Base-by-base conservation (phyloP, 164 flowering plant genomes). In the Berberis thunbergii region DNA sequence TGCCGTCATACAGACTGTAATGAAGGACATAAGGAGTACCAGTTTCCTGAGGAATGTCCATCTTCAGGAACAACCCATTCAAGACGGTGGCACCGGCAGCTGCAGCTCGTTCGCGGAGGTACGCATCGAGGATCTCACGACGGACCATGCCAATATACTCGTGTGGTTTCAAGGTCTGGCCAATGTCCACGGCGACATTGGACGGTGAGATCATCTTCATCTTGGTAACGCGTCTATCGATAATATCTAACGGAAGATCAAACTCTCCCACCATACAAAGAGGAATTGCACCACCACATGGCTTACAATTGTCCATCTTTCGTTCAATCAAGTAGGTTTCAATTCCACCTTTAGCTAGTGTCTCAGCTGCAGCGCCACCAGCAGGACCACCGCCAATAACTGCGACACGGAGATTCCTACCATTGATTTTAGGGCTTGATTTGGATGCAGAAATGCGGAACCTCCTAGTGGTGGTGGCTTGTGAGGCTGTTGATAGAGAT, bases 151-250 rank as follows among this genome's bases (percentile, higher is more conserved):
- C 97, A 48, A 93, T 93, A 74, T 93, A 90, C 84, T 93, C 97
- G 70, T 90, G 88, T 6, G 96, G 94, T 72, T 88, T 87, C 43
- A 93, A 71, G 4, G 97, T 93, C 42, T 62, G 79, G 1, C 98
- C 98, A 39, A 93, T 85, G 73, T 93, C 97, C 26, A 93, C 98
- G 7, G 97, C 96, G 6, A 93, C 90, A 62, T 93, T 93, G 10
- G 97, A 93, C 38, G 97, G 98, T 1, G 98, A 93, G 12, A 93
- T 90, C 97, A 93, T 93, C 84, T 93, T 93, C 98, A 93, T 93
- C 74, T 86, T 90, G 7, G 98, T 93, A 8, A 93, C 98, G 1
- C 78, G 43, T 8, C 98, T 82, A 79, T 93, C 98, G 66, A 93
- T 93, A 70, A 93, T 86, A 70, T 93, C 98, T 8, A 90, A 57